Percentiles rank a stretch among this genome's conserved stretches.
Evolutionary conservation across 2,329 filamentous ascomycete genomes (phyloP).

Genomic region (Didymella glomerata): DNA sequence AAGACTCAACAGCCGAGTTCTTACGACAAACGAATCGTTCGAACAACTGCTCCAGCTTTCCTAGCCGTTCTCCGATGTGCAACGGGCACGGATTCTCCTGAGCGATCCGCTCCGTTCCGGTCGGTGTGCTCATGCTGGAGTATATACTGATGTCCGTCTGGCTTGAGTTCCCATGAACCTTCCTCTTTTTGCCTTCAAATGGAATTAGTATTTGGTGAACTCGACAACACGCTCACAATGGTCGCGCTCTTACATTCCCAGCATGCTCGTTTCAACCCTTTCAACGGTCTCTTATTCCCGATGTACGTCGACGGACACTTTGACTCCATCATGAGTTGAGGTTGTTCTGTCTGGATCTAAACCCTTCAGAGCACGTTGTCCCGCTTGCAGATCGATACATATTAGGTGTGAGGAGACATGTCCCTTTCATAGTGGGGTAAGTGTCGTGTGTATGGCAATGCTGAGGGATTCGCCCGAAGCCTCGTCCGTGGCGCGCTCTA

Average conservation of each 20-base stretch:
- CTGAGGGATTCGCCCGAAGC: no score
- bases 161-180: constrained; percentile 27
- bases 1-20: constrained; percentile 21
- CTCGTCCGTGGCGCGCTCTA: constrained; percentile 7
- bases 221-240: neutral
- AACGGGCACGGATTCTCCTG: constrained; percentile 36
- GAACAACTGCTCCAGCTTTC: constrained; percentile 48
- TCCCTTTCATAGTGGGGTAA: constrained; percentile 47
- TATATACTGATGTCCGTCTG: constrained; percentile 26
- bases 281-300: constrained; percentile 39
- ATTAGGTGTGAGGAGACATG: constrained; percentile 32
- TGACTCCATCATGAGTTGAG: constrained; percentile 30
- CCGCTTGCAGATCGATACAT: constrained; percentile 27
- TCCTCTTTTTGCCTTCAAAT: constrained; percentile 45
- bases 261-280: constrained; percentile 41
- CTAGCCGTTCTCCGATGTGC: constrained; percentile 46
- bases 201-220: constrained; percentile 20
- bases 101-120: constrained; percentile 25
- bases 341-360: neutral
- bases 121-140: constrained; percentile 23
- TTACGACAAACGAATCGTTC: constrained; percentile 50
- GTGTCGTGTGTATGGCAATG: constrained; percentile 37
- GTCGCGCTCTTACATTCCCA: constrained; percentile 46
- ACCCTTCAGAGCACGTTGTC: constrained; percentile 2
- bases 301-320: constrained; percentile 16